Percentiles rank a stretch among this genome's conserved stretches.
phyloP scores from a whole-genome alignment of 2,329 filamentous ascomycete genomes.

The Cladosporium sp. region DNA sequence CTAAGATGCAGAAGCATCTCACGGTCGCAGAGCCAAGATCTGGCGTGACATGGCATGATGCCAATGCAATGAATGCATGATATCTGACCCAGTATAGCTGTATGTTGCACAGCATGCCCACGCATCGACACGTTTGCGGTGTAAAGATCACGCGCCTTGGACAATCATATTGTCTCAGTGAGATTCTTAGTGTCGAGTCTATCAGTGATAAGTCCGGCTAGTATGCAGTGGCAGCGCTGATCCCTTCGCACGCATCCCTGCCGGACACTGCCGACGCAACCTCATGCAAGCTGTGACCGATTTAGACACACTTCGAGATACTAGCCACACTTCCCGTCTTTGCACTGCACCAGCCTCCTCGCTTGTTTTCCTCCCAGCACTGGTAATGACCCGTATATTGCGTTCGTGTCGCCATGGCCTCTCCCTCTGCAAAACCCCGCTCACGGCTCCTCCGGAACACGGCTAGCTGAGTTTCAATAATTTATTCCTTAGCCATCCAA shows the following conservation, averaged over 20 bases:
- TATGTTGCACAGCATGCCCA: neutral
- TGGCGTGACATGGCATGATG: neutral
- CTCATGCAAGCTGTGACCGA: conserved; percentile 1
- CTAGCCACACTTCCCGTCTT: conserved; percentile 1
- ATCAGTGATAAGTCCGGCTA: neutral
- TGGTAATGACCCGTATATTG: conserved; percentile 1
- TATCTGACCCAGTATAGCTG: neutral
- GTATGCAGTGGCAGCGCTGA: neutral
- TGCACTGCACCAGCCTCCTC: conserved; percentile 4
- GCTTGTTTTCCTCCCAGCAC: neutral
- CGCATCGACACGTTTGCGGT: neutral
- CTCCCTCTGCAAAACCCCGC: neutral
- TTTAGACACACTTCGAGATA: neutral
- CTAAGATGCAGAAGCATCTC: conserved; percentile 1
- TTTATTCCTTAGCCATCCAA: conserved; percentile 2
- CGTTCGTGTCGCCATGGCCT: neutral
- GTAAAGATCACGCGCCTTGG: neutral
- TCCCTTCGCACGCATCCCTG: neutral
- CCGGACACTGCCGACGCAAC: neutral
- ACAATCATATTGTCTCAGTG: conserved; percentile 6
- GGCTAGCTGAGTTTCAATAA: conserved; percentile 14
- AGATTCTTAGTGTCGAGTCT: conserved; percentile 3
- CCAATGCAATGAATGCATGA: neutral
- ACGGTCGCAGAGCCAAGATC: conserved; percentile 3
- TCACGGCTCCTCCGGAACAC: conserved; percentile 2